Base-by-base conservation (phyloP, 805 yeast species). In the Saturnispora gosingensis region DNA sequence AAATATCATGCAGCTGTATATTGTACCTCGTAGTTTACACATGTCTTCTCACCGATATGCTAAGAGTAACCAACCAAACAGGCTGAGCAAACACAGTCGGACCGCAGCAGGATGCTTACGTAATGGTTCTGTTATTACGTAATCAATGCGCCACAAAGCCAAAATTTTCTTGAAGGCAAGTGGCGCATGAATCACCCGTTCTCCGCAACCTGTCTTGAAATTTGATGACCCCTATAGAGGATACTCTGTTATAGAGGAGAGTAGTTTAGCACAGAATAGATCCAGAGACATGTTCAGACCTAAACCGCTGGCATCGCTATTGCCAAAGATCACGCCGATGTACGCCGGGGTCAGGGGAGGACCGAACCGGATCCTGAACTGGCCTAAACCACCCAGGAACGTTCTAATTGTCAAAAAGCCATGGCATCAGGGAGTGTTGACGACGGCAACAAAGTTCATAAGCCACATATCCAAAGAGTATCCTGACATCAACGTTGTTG, bases 391-490 rank as follows among this genome's bases (percentile, higher is more conserved):
- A 1, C 76, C 88, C 10, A 78, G 80, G 54, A 91, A 90, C 63
- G 78, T 91, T 9, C 75, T 84, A 50, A 72, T 91, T 16, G 87
- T 88, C 30, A 90, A 89, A 67, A 91, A 91, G 63, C 96, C 96
- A 1, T 80, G 86, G 82, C 79, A 87, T 48, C 65, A 69, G 2
- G 68, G 71, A 8, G 95, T 88, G 3, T 72, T 82, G 13, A 68
- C 71, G 6, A 88, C 93, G 4, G 78, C 84, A 79, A 73, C 80
- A 7, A 71, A 72, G 44, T 83, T 90, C 55, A 77, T 89, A 18
- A 67, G 72, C 5, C 83, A 80, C 59, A 57, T 89, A 8, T 80
- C 81, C 57, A 67, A 69, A 5, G 69, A 74, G 9, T 85, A 87
- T 63, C 90, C 91, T 0, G 52, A 54, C n/a, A 75, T 88, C 42